A percentile compares a stretch with the other conserved stretches of the same genome.
Evolutionary conservation across 2,329 filamentous ascomycete species (phyloP).

Genomic region (Cladosporium sp.): DNA sequence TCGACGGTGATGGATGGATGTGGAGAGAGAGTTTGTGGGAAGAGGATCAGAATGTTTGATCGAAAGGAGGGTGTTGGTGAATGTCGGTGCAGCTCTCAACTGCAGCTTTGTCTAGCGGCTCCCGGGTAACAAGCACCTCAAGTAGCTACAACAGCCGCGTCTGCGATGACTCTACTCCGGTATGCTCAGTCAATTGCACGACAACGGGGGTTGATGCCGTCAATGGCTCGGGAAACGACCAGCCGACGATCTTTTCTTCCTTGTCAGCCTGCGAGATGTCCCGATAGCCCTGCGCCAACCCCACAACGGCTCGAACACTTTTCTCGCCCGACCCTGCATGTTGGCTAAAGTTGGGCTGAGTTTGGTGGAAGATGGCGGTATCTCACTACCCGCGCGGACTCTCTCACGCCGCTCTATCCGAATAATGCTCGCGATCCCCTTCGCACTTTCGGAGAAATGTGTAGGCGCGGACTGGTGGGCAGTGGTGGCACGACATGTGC

Average conservation of each 20-base stretch:
- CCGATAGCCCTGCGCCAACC: constrained; percentile 6
- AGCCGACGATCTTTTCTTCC: constrained; percentile 3
- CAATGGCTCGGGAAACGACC: background rate
- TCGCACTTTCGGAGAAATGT: no score
- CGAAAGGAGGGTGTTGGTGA: no score
- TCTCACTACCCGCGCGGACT: constrained; percentile 1
- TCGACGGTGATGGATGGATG: background rate
- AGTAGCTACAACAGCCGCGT: constrained; percentile 3
- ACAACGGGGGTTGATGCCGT: no score
- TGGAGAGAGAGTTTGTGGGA: background rate
- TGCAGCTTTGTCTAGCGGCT: background rate
- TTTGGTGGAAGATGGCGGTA: no score
- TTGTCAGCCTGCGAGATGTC: constrained; percentile 3
- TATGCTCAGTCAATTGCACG: no score
- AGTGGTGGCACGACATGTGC: background rate
- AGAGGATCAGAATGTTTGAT: no score
- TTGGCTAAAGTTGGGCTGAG: no score
- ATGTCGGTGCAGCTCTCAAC: background rate
- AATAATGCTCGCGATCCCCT: background rate
- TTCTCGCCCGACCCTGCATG: no score
- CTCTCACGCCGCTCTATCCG: background rate
- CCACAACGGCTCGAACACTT: constrained; percentile 1
- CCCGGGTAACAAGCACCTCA: background rate
- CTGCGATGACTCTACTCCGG: background rate
- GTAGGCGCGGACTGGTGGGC: no score